Base-by-base conservation (phyloP, 352 stramenopile genomes). In the Globisporangium paddicum region DNA sequence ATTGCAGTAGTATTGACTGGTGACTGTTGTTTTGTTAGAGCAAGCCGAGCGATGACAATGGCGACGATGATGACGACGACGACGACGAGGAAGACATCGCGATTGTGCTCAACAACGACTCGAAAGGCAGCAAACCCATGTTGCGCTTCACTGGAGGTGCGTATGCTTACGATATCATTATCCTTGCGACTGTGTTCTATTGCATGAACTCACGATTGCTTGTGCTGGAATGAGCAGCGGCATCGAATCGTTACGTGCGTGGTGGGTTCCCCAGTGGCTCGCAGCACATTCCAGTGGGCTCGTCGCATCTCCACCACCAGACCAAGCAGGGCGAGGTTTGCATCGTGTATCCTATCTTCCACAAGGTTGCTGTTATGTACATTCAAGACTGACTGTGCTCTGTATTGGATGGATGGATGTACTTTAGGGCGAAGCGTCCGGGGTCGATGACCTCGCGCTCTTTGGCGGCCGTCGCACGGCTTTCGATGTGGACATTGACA, bases 401-500 rank as follows among this genome's bases (percentile, higher is more conserved):
- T 42, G 18, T 37, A 25, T 5, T 63, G 30, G 45, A 16, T 28
- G 6, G 14, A n/a, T n/a, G n/a, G n/a, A n/a, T 38, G 16, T 8
- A 16, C 0, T 0, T 8, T 25, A 72, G 65, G 57, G 45, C 5
- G 67, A 78, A n/a, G 48, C 49, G 21, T 72, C 71, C 4, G 66
- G 74, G 25, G 66, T 87, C 42, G 85, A 93, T n/a, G 82, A 93
- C 35, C 65, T 93, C 46, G 67, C 78, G 46, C 69, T 88, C 45
- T 90, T 93, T 60, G 83, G 86, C n/a, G 86, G 82, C 21, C 80
- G 86, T 32, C 82, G 86, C 45, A 97, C 87, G 9, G 90, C 90
- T 2, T 97, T 97, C 55, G 90, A 97, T 57, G 85, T 97, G 44
- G 87, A 96, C 60, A 96, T 97, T 48, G 89, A 97, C 58, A 82